Base-by-base conservation (phyloP, 23 red algal species). In the Chondrus crispus region DNA sequence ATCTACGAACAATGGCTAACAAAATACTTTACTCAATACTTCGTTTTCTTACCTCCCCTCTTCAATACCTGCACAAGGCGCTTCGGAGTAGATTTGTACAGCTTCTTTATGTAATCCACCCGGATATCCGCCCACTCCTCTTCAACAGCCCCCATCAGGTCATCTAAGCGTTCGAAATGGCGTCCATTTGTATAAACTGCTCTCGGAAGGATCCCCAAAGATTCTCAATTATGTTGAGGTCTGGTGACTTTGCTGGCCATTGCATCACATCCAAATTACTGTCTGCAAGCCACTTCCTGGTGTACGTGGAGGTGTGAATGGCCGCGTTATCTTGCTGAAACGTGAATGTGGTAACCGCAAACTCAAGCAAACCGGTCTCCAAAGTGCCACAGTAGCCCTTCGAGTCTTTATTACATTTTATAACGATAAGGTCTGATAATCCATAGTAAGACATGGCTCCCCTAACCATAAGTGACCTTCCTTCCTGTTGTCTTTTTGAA, bases 1-100 rank as follows among this genome's bases (percentile, higher is more conserved):
- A n/a, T n/a, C n/a, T n/a, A n/a, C n/a, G n/a, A n/a, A n/a, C n/a
- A n/a, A n/a, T n/a, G n/a, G n/a, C n/a, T n/a, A n/a, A n/a, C n/a
- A n/a, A n/a, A n/a, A n/a, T n/a, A n/a, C n/a, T n/a, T n/a, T n/a
- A 64, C 58, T 38, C 43, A 76, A 38, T 76, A 76, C 71, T 77
- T 77, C 26, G 0, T 77, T 42, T 24, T 20, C 71, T 48, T 48
- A 35, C 71, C 71, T 0, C 43, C 38, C 1, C 8, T 37, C 38
- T 77, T 37, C 22, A 77, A 39, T 24, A 77, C 1, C 1, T 1
- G 29, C 12, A 77, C n/a, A 46, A 77, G 38, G 6, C 10, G 32
- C 37, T 48, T 42, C 37, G 71, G 0, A 1, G 43, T 77, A 38
- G 0, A 39, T 14, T 20, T 26, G 28, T 77, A 47, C 32, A 77